phyloP scores from a whole-genome alignment of 495 filamentous ascomycete genomes.

The Schizothecium vesticola region DNA sequence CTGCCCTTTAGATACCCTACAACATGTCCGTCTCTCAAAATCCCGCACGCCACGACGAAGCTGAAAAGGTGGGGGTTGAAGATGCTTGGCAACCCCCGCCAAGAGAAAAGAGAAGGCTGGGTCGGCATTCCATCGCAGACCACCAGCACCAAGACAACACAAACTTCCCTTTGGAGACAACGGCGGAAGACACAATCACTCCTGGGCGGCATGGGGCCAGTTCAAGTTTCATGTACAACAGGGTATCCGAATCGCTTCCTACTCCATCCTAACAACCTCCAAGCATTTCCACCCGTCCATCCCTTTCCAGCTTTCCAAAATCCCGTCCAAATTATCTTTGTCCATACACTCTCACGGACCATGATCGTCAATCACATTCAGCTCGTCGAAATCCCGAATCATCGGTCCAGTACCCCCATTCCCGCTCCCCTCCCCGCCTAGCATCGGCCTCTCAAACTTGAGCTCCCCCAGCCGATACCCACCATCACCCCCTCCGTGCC shows the following conservation, averaged over 20 bases:
- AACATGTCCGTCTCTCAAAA: not conserved
- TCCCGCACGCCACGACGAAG: not conserved
- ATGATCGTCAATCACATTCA: constrained; percentile 29
- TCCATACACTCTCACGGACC: constrained; percentile 12
- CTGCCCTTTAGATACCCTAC: too few species aligned
- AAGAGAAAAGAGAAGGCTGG: not conserved
- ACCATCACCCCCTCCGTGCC: not conserved
- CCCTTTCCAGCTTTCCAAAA: not conserved
- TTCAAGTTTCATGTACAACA: not conserved
- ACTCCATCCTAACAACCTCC: not conserved
- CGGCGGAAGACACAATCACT: not conserved
- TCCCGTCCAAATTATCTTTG: not conserved
- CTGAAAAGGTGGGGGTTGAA: constrained; percentile 11
- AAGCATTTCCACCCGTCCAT: not conserved
- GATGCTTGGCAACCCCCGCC: not conserved
- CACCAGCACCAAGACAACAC: not conserved
- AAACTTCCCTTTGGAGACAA: not conserved
- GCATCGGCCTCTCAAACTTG: constrained; percentile 3
- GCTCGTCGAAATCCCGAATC: constrained; percentile 43
- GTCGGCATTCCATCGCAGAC: not conserved
- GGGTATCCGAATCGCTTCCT: not conserved
- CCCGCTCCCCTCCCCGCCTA: constrained; percentile 15
- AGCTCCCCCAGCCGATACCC: constrained; percentile 2
- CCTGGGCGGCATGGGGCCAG: not conserved
- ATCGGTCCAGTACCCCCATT: constrained; percentile 32